Evolutionary conservation across 768 basidiomycete genomes (phyloP), one percentile per base, ranked within the genome.

Genomic region (Fistulinella prunicolor): DNA sequence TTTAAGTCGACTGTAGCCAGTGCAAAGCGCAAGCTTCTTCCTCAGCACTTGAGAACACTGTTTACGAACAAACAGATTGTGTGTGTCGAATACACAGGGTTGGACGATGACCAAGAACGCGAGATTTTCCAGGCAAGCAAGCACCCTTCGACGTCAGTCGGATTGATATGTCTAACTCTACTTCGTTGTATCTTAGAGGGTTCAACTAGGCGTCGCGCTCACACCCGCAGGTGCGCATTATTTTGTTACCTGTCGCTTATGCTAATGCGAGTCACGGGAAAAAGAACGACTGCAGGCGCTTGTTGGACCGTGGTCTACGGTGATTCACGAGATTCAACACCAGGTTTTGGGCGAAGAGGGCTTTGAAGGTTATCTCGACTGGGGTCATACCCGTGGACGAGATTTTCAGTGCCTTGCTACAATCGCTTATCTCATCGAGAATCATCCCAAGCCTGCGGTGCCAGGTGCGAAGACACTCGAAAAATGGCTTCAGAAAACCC

Each of bases 71-170:
- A 73, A 50, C 73, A 76, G 46, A 70, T 81, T 13, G 71, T 72
- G 9, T 80, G 75, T 47, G 71, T 78, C 1, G 82, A 83, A 56
- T 84, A 84, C 53, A 63, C 66, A 3, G 70, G 71, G 16, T 59
- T 85, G 35, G 69, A 64, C 0, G 61, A 61, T 7, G 73, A 79
- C 42, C 76, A 79, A 57, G 87, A 86, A 54, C 74, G 83, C 23
- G 85, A 85, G 57, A 80, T 85, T 21, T 89, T 85, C 53, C 74
- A 79, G 69, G 80, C 72, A 52, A 35, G 70, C 50, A 28, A 44
- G 10, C 22, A 32, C 12, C 37, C n/a, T n/a, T n/a, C n/a, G n/a
- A n/a, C n/a, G n/a, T n/a, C n/a, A n/a, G n/a, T n/a, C n/a, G n/a
- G n/a, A n/a, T n/a, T n/a, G n/a, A n/a, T n/a, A n/a, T n/a, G n/a